Base-by-base conservation (phyloP, 805 yeast genomes). In the Yamadazyma akitaensis region DNA sequence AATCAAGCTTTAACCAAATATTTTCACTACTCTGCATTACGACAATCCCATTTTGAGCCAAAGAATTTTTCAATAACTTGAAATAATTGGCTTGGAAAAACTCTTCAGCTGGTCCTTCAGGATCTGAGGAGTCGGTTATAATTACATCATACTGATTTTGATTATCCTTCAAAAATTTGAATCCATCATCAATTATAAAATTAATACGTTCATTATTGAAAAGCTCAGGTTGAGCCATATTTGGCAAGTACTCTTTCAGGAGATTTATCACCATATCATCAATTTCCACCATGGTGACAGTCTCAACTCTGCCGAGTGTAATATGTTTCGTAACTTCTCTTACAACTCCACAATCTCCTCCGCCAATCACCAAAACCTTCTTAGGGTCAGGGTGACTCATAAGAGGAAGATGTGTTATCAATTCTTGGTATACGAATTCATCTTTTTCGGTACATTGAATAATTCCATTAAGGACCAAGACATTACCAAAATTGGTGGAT, bases 261-360 rank as follows among this genome's bases (percentile, higher is more conserved):
- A 88, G 73, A 42, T 80, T 73, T 47, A 89, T 88, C 25, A 90
- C 97, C 50, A 83, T 76, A 60, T 83, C 84, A 66, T 90, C 97
- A 52, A 90, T 91, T 61, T 90, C 97, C n/a, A 88, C 92, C 63
- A 90, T 74, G 12, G 85, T 84, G 13, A 87, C 85, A 40, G 70
- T 65, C 53, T 85, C 84, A 3, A 84, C 76, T 38, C 76, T 70
- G 5, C 75, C 72, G 34, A 71, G 70, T 12, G 63, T 64, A 26
- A 68, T 56, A 59, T 86, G 92, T 67, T 90, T 91, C 39, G 88
- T 80, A 14, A 88, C 83, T 64, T 90, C 97, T 58, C 97, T 77
- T 32, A 91, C 69, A 17, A 90, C 96, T 51, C 97, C 97, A 53
- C 97, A 96, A 64, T 90, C 97, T 37, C 97, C 97, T 21, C 97